Evolutionary conservation across 148 eudicot genomes (phyloP).

Genomic region (Cornus controversa): DNA sequence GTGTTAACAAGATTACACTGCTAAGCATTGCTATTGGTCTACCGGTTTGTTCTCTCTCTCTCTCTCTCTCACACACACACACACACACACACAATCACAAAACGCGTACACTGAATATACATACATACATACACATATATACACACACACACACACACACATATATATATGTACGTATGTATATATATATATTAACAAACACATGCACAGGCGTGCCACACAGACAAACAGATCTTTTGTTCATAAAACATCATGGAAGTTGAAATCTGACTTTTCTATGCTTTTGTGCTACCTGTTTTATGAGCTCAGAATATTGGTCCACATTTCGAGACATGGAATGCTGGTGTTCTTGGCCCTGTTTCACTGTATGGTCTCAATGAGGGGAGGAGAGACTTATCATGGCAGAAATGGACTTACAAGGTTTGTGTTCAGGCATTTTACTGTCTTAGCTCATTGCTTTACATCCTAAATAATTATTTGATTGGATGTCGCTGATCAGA

Average conservation of each 20-base stretch:
- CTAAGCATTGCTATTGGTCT: conserved; percentile 97
- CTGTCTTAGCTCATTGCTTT: not conserved
- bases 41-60: conserved; percentile 58
- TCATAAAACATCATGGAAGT: no score
- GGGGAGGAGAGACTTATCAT: conserved; percentile 51
- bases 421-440: conserved; percentile 28
- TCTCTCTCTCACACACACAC: not conserved
- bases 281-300: not conserved
- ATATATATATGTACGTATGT: no score
- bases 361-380: conserved; percentile 50
- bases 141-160: no score
- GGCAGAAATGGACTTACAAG: conserved; percentile 73
- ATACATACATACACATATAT: no score
- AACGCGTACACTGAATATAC: no score
- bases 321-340: conserved; percentile 54
- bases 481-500: conserved; percentile 33
- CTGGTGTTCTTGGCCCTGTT: conserved; percentile 70
- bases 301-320: conserved; percentile 33
- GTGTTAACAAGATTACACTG: conserved; percentile 77
- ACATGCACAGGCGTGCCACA: no score
- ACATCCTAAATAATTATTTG: conserved; percentile 9
- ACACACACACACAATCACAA: not conserved
- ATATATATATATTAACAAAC: no score
- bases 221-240: no score
- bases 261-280: not conserved